Evolutionary conservation across 106 monocot genomes (phyloP).

Genomic region (Chionographis japonica): DNA sequence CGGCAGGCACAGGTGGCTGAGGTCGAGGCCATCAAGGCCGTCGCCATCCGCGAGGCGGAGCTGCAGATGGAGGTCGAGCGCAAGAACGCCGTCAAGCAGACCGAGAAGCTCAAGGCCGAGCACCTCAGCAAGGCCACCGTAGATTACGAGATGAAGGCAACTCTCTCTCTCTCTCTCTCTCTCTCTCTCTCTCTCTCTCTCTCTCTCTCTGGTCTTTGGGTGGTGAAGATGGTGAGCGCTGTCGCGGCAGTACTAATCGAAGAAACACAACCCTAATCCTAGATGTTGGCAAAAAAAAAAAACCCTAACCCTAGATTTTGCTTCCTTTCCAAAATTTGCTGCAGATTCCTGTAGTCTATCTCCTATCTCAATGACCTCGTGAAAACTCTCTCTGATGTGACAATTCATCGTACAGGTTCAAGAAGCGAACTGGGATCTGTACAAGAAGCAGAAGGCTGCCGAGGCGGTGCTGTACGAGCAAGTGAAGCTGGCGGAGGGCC

Average conservation of each 20-base stretch:
- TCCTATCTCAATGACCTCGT: too few relatives aligned
- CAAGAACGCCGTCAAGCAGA: conserved; percentile 4
- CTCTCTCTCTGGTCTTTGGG: too few relatives aligned
- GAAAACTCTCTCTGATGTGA: too few relatives aligned
- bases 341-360: too few relatives aligned
- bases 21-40: conserved; percentile 10
- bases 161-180: too few relatives aligned
- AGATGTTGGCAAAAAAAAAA: too few relatives aligned
- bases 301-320: too few relatives aligned
- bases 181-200: too few relatives aligned
- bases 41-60: conserved; percentile 25
- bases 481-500: neutral
- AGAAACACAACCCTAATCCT: too few relatives aligned
- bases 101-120: conserved; percentile 27
- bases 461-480: conserved; percentile 14
- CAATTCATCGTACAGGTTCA: neutral
- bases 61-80: conserved; percentile 28
- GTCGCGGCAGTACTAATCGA: too few relatives aligned
- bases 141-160: conserved; percentile 29
- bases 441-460: conserved; percentile 14
- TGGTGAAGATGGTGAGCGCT: too few relatives aligned
- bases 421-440: conserved; percentile 16
- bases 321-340: too few relatives aligned
- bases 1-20: conserved; percentile 1
- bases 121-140: conserved; percentile 22